These are phyloP conservation scores for Skeletonema tropicum DNA, from an alignment of 108 stramenopile genomes.

Conservation along the genomic window DNA sequence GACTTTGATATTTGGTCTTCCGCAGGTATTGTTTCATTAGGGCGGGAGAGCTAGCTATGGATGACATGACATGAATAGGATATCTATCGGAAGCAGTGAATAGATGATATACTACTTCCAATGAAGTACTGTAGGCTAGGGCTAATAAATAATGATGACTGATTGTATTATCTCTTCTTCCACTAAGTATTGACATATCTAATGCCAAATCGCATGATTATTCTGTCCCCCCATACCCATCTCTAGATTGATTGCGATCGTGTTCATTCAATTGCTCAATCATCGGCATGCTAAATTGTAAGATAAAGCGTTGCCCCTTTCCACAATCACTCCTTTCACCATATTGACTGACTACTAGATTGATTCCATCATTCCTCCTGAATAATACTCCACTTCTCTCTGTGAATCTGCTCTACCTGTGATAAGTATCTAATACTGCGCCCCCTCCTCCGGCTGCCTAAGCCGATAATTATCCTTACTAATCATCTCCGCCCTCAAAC, in stretches of 20 bases:
- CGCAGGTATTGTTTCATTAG: constrained; percentile 5
- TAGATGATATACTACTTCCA: too few relatives aligned
- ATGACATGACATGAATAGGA: not conserved
- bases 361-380: too few relatives aligned
- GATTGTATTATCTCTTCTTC: not conserved
- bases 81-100: too few relatives aligned
- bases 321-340: too few relatives aligned
- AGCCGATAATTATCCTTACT: constrained; percentile 73
- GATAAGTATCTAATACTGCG: constrained; percentile 55
- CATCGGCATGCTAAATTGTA: not conserved
- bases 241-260: too few relatives aligned
- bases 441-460: constrained; percentile 82
- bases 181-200: not conserved
- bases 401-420: too few relatives aligned
- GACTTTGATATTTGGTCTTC: not conserved
- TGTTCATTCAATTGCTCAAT: not conserved
- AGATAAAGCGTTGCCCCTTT: too few relatives aligned
- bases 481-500: constrained; percentile 81
- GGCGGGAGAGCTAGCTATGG: not conserved
- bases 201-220: too few relatives aligned
- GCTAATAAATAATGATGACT: not conserved
- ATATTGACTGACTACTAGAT: too few relatives aligned
- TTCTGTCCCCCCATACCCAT: too few relatives aligned
- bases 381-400: too few relatives aligned
- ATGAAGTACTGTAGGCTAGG: not conserved